Evolutionary conservation across 805 yeast genomes (phyloP).

Genomic region (Myxozyma neglecta): DNA sequence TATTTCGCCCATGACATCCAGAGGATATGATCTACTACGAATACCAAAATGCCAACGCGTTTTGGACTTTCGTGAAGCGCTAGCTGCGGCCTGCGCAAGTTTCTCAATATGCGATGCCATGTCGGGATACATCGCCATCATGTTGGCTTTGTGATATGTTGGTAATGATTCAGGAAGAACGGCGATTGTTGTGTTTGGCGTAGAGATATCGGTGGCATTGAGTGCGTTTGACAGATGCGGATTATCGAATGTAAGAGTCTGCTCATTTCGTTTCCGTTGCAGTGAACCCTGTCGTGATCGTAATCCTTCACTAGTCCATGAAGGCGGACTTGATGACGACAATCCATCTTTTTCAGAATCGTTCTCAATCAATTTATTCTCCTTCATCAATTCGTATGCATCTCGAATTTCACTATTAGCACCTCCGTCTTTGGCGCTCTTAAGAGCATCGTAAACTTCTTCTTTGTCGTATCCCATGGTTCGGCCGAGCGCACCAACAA

Average conservation of each 20-base stretch:
- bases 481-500: slow-evolving; percentile 67
- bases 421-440: slow-evolving; percentile 50
- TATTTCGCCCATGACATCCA: slow-evolving; percentile 98
- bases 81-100: slow-evolving; percentile 39
- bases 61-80: slow-evolving; percentile 76
- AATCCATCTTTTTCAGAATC: slow-evolving; percentile 46
- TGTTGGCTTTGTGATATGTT: slow-evolving; percentile 88
- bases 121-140: slow-evolving; percentile 46
- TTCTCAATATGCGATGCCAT: slow-evolving; percentile 43
- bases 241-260: slow-evolving; percentile 43
- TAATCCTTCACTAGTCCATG: slow-evolving; percentile 38
- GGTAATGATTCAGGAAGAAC: slow-evolving; percentile 92
- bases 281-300: slow-evolving; percentile 23
- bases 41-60: slow-evolving; percentile 99
- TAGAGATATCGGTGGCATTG: slow-evolving; percentile 37
- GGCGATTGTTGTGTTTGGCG: slow-evolving; percentile 81
- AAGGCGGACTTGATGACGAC: slow-evolving; percentile 58
- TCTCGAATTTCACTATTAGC: slow-evolving; percentile 63
- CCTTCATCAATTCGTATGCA: slow-evolving; percentile 79
- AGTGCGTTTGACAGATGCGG: slow-evolving; percentile 41
- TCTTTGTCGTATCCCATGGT: slow-evolving; percentile 89
- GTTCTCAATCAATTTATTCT: slow-evolving; percentile 70
- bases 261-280: slow-evolving; percentile 39
- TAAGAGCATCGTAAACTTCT: slow-evolving; percentile 73
- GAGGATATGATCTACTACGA: slow-evolving; percentile 90